Evolutionary conservation across 441 rosid species (phyloP).

Genomic region (Corymbia calophylla): DNA sequence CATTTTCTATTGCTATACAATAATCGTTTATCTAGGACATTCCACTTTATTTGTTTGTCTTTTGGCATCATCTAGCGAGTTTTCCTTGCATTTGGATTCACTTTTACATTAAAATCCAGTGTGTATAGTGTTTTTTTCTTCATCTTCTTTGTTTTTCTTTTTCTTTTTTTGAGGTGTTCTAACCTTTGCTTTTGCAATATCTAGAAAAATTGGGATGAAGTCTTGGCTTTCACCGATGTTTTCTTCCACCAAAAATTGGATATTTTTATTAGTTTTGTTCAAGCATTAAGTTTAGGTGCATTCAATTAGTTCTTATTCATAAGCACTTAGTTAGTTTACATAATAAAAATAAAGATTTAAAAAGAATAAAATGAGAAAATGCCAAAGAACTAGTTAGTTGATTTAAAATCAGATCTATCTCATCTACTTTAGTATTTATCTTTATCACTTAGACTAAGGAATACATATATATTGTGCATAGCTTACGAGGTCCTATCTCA

Average conservation of each 20-base stretch:
- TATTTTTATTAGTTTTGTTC: neutral
- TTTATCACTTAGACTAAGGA: neutral
- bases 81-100: neutral
- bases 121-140: no score
- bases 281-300: neutral
- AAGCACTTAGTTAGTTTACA: neutral
- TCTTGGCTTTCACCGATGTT: neutral
- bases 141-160: no score
- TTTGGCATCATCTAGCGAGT: neutral
- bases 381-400: neutral
- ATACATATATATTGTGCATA: neutral
- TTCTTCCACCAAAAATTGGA: neutral
- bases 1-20: no score
- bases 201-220: neutral
- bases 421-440: neutral
- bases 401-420: neutral
- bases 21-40: neutral
- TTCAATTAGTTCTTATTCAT: neutral
- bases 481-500: no score
- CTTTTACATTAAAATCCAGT: neutral
- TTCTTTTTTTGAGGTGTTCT: neutral
- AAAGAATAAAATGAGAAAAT: no score
- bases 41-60: neutral
- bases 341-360: no score
- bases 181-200: neutral